Evolutionary conservation across 2,329 filamentous ascomycete species (phyloP).

Genomic region (Gyromitra esculenta): DNA sequence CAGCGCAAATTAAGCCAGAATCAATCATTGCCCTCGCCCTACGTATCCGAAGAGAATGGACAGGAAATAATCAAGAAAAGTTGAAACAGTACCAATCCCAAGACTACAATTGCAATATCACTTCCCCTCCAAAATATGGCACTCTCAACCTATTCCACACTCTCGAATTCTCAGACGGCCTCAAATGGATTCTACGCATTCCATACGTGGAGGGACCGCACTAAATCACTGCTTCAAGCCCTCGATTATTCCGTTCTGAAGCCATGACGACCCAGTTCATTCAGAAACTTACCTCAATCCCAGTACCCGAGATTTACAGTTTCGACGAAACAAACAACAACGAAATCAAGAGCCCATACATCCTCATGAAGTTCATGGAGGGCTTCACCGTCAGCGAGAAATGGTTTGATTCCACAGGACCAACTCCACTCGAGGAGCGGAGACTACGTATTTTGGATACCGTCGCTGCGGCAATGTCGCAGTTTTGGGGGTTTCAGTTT

Average conservation of each 20-base stretch:
- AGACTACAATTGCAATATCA: not conserved
- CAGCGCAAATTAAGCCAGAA: slow-evolving; percentile 3
- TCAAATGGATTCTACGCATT: not conserved
- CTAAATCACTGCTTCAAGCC: not conserved
- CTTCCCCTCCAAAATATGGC: not conserved
- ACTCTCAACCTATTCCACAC: not conserved
- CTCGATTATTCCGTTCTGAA: slow-evolving; percentile 7
- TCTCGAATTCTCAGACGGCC: not conserved
- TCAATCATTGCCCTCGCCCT: not conserved
- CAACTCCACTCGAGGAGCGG: not conserved
- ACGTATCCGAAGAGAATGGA: not conserved
- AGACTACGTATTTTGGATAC: slow-evolving; percentile 9
- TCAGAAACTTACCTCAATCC: slow-evolving; percentile 23
- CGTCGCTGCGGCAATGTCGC: slow-evolving; percentile 12
- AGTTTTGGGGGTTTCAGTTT: not conserved
- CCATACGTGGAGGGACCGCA: not conserved
- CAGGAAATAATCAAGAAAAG: not conserved
- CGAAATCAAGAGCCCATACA: slow-evolving; percentile 6
- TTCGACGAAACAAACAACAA: slow-evolving; percentile 7
- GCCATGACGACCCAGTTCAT: slow-evolving; percentile 22
- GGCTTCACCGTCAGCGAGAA: not conserved
- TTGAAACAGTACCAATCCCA: not conserved
- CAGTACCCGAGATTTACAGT: slow-evolving; percentile 8
- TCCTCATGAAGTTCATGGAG: slow-evolving; percentile 15
- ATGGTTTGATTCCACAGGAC: slow-evolving; percentile 6